These are phyloP conservation scores for Aspergillus sclerotioniger DNA, from an alignment of 495 filamentous ascomycete species.

Conservation along the genomic window DNA sequence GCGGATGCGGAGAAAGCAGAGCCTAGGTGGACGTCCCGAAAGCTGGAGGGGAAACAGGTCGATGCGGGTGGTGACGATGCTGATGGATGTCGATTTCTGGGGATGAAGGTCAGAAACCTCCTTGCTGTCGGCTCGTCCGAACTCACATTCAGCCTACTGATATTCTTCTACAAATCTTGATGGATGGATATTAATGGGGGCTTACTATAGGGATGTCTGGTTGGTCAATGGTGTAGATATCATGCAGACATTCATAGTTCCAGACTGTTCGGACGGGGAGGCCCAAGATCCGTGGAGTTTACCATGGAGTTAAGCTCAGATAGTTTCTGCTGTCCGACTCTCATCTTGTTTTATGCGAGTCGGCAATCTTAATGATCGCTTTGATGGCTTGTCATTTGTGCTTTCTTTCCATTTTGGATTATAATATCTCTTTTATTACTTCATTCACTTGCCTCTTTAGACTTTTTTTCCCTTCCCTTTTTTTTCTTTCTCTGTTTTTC, in stretches of 20 bases:
- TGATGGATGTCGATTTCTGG: background rate
- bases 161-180: background rate
- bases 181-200: background rate
- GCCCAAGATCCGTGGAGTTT: background rate
- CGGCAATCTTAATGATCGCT: too few relatives aligned
- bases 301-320: background rate
- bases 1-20: background rate
- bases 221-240: background rate
- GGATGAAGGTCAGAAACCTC: background rate
- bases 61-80: background rate
- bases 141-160: background rate
- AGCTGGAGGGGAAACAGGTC: background rate
- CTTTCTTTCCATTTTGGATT: too few relatives aligned
- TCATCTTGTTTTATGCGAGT: background rate
- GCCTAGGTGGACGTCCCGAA: background rate
- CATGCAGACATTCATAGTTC: constrained; percentile 1
- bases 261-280: constrained; percentile 4
- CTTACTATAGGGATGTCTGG: background rate
- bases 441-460: background rate
- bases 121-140: background rate
- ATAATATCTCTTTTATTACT: too few relatives aligned
- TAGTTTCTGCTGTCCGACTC: background rate
- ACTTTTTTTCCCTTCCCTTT: background rate
- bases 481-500: background rate
- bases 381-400: too few relatives aligned